Evolutionary conservation across 768 basidiomycete genomes (phyloP).

Genomic region (Cantharellus anzutake): DNA sequence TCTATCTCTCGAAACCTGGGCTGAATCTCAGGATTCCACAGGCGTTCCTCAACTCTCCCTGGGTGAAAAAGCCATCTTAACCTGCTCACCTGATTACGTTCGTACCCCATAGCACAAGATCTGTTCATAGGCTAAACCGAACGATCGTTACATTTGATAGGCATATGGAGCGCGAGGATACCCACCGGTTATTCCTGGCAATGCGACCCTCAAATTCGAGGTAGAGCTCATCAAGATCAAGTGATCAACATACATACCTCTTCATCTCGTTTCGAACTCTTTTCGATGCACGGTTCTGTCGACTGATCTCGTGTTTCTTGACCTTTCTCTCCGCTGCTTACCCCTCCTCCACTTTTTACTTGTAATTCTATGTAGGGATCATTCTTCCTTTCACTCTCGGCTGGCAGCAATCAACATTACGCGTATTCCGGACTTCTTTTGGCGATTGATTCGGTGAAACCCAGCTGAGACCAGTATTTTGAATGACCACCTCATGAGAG

Average conservation of each 20-base stretch:
- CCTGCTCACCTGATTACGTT: slow-evolving; percentile 59
- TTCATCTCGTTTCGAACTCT: not conserved
- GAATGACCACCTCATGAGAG: too few relatives aligned
- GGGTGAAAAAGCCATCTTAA: slow-evolving; percentile 52
- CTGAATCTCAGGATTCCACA: slow-evolving; percentile 15
- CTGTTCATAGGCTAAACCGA: not conserved
- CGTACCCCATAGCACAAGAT: slow-evolving; percentile 14
- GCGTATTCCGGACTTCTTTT: too few relatives aligned
- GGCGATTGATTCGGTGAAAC: too few relatives aligned
- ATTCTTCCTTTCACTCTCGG: too few relatives aligned
- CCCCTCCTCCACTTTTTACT: too few relatives aligned
- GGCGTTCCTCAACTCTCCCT: slow-evolving; percentile 61
- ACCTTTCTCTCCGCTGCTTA: too few relatives aligned
- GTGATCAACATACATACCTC: not conserved
- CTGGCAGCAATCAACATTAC: too few relatives aligned
- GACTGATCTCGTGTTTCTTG: too few relatives aligned
- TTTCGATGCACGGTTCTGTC: too few relatives aligned
- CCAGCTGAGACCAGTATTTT: too few relatives aligned
- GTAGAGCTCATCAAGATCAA: slow-evolving; percentile 59
- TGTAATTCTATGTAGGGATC: too few relatives aligned
- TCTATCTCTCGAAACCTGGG: not conserved
- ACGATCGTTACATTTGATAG: slow-evolving; percentile 18
- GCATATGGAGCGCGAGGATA: slow-evolving; percentile 60
- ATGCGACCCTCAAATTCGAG: slow-evolving; percentile 60
- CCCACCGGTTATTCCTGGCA: slow-evolving; percentile 59